A percentile compares a stretch with the other conserved stretches of the same genome.
Conservation (phyloP, 2,329 filamentous ascomycete genomes). For the Ceratocystis cacaofunesta region DNA sequence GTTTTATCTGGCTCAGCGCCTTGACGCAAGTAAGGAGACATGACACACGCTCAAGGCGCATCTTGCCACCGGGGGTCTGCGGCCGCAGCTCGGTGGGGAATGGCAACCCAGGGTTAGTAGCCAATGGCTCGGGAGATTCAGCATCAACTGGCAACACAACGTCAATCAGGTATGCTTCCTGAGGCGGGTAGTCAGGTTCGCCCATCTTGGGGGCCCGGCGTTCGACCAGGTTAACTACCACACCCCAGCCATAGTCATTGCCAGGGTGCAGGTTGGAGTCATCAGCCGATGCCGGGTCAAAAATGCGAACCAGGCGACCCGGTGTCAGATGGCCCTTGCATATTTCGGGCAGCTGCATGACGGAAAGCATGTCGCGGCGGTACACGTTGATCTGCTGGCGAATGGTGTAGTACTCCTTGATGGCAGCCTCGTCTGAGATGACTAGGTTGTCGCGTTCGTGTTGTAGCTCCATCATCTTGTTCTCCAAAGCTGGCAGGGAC, state of each 20-base stretch:
- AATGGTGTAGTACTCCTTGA: conserved; percentile 89
- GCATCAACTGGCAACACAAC: conserved; percentile 53
- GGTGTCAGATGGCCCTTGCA: conserved; percentile 71
- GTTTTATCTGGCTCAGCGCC: conserved; percentile 65
- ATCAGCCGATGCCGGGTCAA: conserved; percentile 36
- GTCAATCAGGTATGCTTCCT: conserved; percentile 70
- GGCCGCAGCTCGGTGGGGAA: conserved; percentile 50
- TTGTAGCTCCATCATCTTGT: conserved; percentile 66
- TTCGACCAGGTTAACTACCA: conserved; percentile 58
- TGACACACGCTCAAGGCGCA: conserved; percentile 68
- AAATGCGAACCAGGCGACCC: conserved; percentile 78
- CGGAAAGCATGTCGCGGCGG: conserved; percentile 74
- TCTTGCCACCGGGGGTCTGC: conserved; percentile 47
- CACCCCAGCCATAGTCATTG: conserved; percentile 83
- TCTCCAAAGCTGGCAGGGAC: conserved; percentile 69
- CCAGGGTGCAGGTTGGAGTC: conserved; percentile 30
- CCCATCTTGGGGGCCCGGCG: conserved; percentile 53
- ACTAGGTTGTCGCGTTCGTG: conserved; percentile 54
- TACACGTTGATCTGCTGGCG: conserved; percentile 72
- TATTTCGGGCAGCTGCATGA: conserved; percentile 85
- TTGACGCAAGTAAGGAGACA: conserved; percentile 76
- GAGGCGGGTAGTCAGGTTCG: conserved; percentile 52
- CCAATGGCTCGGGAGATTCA: conserved; percentile 27
- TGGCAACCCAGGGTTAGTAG: conserved; percentile 27
- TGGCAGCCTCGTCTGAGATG: conserved; percentile 72